Evolutionary conservation across 192 early-diverging fungal species (phyloP).

Genomic region (Blastocladiella britannica): DNA sequence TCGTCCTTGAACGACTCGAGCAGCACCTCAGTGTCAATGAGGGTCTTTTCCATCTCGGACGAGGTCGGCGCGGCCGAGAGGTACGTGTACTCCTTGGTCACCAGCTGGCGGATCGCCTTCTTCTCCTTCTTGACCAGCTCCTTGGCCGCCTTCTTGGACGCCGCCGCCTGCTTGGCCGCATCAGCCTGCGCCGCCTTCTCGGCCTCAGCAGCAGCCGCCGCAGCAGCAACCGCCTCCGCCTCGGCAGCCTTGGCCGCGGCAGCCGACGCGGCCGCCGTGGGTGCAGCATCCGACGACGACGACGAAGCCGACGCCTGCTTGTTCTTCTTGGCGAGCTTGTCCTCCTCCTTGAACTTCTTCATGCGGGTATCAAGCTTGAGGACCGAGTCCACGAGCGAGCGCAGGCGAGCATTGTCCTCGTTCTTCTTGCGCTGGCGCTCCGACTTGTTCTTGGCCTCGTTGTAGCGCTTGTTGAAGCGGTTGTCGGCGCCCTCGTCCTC

Average conservation of each 20-base stretch:
- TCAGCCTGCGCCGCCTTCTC: conserved; percentile 9
- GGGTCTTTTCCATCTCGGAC: conserved; percentile 11
- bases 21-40: conserved; percentile 17
- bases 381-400: conserved; percentile 35
- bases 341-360: conserved; percentile 44
- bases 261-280: not conserved
- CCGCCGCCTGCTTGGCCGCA: not conserved
- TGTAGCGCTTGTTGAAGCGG: conserved; percentile 89
- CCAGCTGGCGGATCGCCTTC: conserved; percentile 40
- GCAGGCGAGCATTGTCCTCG: conserved; percentile 55
- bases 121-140: conserved; percentile 44
- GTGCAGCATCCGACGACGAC: not conserved
- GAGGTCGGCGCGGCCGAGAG: conserved; percentile 11
- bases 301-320: conserved; percentile 20
- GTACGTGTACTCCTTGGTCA: conserved; percentile 22
- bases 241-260: conserved; percentile 12
- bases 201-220: conserved; percentile 11
- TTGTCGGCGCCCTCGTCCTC: conserved; percentile 53
- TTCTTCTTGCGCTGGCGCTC: conserved; percentile 66
- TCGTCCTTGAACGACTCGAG: conserved; percentile 6
- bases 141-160: conserved; percentile 18
- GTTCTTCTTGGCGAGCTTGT: conserved; percentile 41
- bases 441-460: conserved; percentile 88
- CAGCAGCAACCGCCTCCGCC: conserved; percentile 11
- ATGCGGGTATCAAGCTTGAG: conserved; percentile 55